Conservation (phyloP, 1,284 basidiomycete species). For the Spongiforma sp. region DNA sequence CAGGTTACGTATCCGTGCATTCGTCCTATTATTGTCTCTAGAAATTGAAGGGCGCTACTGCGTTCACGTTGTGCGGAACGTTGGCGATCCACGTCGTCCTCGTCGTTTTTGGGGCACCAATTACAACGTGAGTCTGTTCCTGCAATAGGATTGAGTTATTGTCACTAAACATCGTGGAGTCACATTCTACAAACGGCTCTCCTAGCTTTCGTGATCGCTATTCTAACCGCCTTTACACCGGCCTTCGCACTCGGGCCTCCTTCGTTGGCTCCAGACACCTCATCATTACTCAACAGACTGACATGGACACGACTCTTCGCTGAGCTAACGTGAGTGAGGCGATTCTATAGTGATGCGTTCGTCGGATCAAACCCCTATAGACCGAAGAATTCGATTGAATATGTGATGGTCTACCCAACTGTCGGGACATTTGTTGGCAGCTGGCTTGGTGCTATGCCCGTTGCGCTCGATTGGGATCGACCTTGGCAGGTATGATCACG, state of each 20-base stretch:
- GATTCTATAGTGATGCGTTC: slow-evolving; percentile 6
- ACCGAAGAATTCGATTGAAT: slow-evolving; percentile 69
- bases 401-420: slow-evolving; percentile 80
- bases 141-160: slow-evolving; percentile 4
- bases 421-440: slow-evolving; percentile 75
- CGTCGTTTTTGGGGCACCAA: slow-evolving; percentile 79
- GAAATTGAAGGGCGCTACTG: slow-evolving; percentile 52
- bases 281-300: slow-evolving; percentile 51
- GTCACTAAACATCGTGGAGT: slow-evolving; percentile 38
- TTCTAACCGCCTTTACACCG: slow-evolving; percentile 72
- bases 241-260: slow-evolving; percentile 77
- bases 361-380: slow-evolving; percentile 44
- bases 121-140: slow-evolving; percentile 52
- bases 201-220: slow-evolving; percentile 69
- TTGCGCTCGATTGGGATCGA: slow-evolving; percentile 93
- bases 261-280: slow-evolving; percentile 46
- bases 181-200: slow-evolving; percentile 65
- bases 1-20: slow-evolving; percentile 12
- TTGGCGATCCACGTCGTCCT: slow-evolving; percentile 54
- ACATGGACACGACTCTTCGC: slow-evolving; percentile 82
- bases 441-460: slow-evolving; percentile 82
- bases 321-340: slow-evolving; percentile 72
- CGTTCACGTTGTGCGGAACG: slow-evolving; percentile 58
- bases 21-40: slow-evolving; percentile 16
- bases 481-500: slow-evolving; percentile 84